Percentiles rank a stretch among this genome's conserved stretches.
Evolutionary conservation across 2,329 filamentous ascomycete genomes (phyloP).

Genomic region (Colletotrichum theobromicola): DNA sequence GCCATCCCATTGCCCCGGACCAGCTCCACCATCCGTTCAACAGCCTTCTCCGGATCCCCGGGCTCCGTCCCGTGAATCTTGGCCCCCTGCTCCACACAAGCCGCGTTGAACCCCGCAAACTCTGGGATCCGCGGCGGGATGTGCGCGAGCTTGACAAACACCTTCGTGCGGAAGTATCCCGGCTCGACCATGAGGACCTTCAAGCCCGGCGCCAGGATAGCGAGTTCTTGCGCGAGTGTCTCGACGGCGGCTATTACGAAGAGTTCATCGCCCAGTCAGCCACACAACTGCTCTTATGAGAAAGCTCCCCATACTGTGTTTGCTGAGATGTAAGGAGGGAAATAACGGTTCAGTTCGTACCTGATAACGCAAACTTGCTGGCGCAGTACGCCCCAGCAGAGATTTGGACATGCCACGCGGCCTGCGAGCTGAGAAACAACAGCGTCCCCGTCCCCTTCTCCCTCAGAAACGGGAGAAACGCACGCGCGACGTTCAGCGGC

Average conservation of each 20-base stretch:
- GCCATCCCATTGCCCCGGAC: conserved; percentile 50
- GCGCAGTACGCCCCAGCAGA: conserved; percentile 35
- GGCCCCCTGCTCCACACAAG: background rate
- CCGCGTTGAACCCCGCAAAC: background rate
- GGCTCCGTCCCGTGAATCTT: conserved; percentile 32
- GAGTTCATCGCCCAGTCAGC: background rate
- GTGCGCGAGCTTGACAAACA: background rate
- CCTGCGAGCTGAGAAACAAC: conserved; percentile 39
- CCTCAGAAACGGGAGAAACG: conserved; percentile 36
- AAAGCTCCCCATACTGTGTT: background rate
- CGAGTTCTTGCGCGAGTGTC: conserved; percentile 31
- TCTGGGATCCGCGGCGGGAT: background rate
- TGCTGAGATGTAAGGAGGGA: background rate
- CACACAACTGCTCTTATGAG: background rate
- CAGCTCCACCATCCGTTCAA: conserved; percentile 57
- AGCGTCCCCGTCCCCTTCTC: conserved; percentile 33
- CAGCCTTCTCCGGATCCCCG: conserved; percentile 56
- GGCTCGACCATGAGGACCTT: conserved; percentile 45
- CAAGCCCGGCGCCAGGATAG: conserved; percentile 33
- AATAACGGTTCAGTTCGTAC: conserved; percentile 6
- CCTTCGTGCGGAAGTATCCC: conserved; percentile 48
- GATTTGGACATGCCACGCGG: conserved; percentile 36
- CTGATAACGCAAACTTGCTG: conserved; percentile 36
- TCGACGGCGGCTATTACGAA: conserved; percentile 32
- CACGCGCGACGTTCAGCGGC: conserved; percentile 39